Conservation (phyloP, 2,329 filamentous ascomycete genomes). For the Coniella vitis region DNA sequence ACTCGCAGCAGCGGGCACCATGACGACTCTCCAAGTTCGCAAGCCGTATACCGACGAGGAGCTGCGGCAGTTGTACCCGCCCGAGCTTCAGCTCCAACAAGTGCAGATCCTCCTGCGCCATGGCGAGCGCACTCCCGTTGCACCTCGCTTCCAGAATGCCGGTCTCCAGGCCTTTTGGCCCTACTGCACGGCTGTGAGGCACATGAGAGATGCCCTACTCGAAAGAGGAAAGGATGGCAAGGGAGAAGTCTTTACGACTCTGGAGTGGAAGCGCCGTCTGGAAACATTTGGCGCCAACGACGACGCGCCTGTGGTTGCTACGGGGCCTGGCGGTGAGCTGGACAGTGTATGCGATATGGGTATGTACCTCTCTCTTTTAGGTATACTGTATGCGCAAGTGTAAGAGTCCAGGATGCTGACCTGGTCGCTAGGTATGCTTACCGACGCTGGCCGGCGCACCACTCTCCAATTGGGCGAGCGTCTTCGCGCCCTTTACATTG, state of each 20-base stretch:
- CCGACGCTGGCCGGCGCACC: conserved; percentile 65
- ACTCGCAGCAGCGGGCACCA: conserved; percentile 30
- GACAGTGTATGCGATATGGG: conserved; percentile 72
- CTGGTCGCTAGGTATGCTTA: conserved; percentile 53
- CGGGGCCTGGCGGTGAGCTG: conserved; percentile 61
- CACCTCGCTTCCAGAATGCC: conserved; percentile 77
- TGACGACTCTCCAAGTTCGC: conserved; percentile 73
- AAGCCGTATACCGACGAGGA: conserved; percentile 74
- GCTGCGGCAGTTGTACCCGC: conserved; percentile 73
- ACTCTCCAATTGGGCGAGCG: conserved; percentile 63
- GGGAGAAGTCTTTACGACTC: conserved; percentile 33
- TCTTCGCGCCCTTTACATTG: conserved; percentile 65
- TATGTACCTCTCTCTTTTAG: neutral
- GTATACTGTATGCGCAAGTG: neutral
- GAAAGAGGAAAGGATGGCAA: conserved; percentile 30
- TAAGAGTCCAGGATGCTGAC: neutral
- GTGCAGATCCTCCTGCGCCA: conserved; percentile 83
- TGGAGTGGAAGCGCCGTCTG: conserved; percentile 64
- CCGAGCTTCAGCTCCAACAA: conserved; percentile 71
- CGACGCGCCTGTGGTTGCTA: conserved; percentile 63
- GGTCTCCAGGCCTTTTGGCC: conserved; percentile 72
- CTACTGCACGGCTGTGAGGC: conserved; percentile 74
- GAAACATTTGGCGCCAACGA: conserved; percentile 73
- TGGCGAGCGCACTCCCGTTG: conserved; percentile 78
- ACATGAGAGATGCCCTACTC: conserved; percentile 52